These are phyloP conservation scores for Harringtonia aguacate DNA, from an alignment of 2,329 filamentous ascomycete genomes.

Conservation along the genomic window DNA sequence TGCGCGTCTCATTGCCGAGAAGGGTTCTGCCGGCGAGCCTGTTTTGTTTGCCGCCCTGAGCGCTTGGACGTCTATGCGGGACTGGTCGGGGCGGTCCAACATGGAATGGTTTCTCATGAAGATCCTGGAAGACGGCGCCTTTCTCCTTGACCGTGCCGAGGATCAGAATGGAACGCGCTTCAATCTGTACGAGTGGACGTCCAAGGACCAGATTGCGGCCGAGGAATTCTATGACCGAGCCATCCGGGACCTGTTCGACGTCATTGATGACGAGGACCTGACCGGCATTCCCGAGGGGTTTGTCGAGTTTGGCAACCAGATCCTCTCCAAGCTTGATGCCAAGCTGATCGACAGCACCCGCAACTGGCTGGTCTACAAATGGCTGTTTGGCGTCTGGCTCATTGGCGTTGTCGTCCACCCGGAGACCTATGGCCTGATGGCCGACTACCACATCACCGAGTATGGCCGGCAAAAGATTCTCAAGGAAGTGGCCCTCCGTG, in stretches of 20 bases:
- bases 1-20: slow-evolving; percentile 69
- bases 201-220: slow-evolving; percentile 69
- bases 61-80: slow-evolving; percentile 74
- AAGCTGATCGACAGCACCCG: slow-evolving; percentile 65
- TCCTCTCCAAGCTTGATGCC: slow-evolving; percentile 64
- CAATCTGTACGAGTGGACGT: slow-evolving; percentile 61
- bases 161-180: slow-evolving; percentile 63
- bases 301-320: slow-evolving; percentile 73
- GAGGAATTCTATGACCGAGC: slow-evolving; percentile 84
- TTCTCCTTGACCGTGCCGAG: slow-evolving; percentile 76
- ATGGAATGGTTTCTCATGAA: slow-evolving; percentile 95
- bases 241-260: slow-evolving; percentile 69
- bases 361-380: slow-evolving; percentile 78
- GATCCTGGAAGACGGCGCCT: slow-evolving; percentile 84
- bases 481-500: slow-evolving; percentile 69
- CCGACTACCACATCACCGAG: slow-evolving; percentile 86
- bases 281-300: slow-evolving; percentile 81
- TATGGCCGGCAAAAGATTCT: slow-evolving; percentile 76
- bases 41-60: slow-evolving; percentile 79
- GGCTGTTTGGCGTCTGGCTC: slow-evolving; percentile 84
- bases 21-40: slow-evolving; percentile 65
- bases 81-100: slow-evolving; percentile 82
- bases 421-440: slow-evolving; percentile 69
- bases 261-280: slow-evolving; percentile 74
- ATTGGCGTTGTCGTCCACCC: slow-evolving; percentile 78